Evolutionary conservation across 2,329 filamentous ascomycete species (phyloP).

Genomic region (Microcera coccophila): DNA sequence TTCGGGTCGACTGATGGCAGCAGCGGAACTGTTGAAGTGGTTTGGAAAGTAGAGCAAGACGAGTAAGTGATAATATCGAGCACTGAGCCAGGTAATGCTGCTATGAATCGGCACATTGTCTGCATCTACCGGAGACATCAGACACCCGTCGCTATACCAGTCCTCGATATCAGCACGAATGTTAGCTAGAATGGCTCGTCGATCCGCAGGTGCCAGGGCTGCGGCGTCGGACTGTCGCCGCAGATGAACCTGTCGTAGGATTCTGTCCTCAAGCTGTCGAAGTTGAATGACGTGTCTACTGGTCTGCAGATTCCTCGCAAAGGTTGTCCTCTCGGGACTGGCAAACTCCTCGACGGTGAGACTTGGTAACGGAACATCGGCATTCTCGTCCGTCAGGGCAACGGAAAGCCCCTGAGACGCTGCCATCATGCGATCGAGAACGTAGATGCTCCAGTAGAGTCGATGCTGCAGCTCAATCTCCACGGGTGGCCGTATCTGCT

Average conservation of each 20-base stretch:
- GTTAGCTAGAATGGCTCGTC: conserved; percentile 30
- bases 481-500: conserved; percentile 22
- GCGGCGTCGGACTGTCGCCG: conserved; percentile 28
- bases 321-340: conserved; percentile 34
- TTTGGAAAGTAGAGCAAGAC: conserved; percentile 42
- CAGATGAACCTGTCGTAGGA: conserved; percentile 35
- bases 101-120: conserved; percentile 45
- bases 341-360: conserved; percentile 45
- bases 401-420: conserved; percentile 39
- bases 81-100: conserved; percentile 42
- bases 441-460: conserved; percentile 44
- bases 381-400: conserved; percentile 37
- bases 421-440: conserved; percentile 44
- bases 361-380: conserved; percentile 40
- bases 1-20: conserved; percentile 30
- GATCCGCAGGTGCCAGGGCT: conserved; percentile 30
- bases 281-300: conserved; percentile 44
- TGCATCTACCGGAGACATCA: conserved; percentile 39
- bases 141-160: conserved; percentile 45
- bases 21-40: conserved; percentile 36
- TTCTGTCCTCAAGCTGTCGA: conserved; percentile 41
- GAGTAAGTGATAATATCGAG: conserved; percentile 43
- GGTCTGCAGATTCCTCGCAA: conserved; percentile 41
- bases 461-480: conserved; percentile 36
- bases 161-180: conserved; percentile 43